phyloP scores from a whole-genome alignment of 129 eudicot genomes.

The Flaveria bidentis region DNA sequence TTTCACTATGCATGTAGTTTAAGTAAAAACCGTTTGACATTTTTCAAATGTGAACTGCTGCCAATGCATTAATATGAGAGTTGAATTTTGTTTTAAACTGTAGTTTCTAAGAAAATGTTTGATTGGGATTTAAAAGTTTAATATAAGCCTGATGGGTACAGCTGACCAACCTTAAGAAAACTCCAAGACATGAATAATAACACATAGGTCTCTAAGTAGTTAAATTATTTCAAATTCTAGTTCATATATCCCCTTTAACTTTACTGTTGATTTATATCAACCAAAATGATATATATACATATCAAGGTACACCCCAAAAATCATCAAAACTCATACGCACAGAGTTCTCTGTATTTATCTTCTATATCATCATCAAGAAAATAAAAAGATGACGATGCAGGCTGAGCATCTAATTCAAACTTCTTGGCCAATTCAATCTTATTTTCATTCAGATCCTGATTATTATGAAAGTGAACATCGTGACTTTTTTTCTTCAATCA shows the following conservation, averaged over 20 bases:
- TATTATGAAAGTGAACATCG: constrained; percentile 17
- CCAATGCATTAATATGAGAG: constrained; percentile 13
- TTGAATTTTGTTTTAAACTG: constrained; percentile 16
- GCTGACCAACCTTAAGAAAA: constrained; percentile 32
- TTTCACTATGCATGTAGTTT: background rate
- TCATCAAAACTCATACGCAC: constrained; percentile 31
- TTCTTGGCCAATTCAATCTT: constrained; percentile 45
- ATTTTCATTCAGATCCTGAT: constrained; percentile 41
- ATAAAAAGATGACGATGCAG: constrained; percentile 43
- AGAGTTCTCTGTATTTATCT: constrained; percentile 20
- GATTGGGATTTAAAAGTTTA: constrained; percentile 27
- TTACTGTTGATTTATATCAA: constrained; percentile 22
- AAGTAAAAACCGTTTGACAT: background rate
- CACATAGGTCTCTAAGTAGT: constrained; percentile 29
- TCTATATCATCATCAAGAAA: constrained; percentile 20
- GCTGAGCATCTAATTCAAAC: constrained; percentile 44
- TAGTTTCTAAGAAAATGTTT: constrained; percentile 2
- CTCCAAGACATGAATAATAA: constrained; percentile 31
- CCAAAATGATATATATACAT: constrained; percentile 30
- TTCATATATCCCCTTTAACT: constrained; percentile 33
- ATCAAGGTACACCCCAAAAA: constrained; percentile 16
- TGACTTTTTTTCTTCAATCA: constrained; percentile 37
- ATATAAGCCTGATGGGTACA: constrained; percentile 30
- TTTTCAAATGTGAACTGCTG: background rate
- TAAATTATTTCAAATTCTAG: constrained; percentile 29